Percentiles rank a stretch among this genome's conserved stretches.
These are phyloP conservation scores for Chiua virens DNA, from an alignment of 768 basidiomycete species.

Conservation along the genomic window DNA sequence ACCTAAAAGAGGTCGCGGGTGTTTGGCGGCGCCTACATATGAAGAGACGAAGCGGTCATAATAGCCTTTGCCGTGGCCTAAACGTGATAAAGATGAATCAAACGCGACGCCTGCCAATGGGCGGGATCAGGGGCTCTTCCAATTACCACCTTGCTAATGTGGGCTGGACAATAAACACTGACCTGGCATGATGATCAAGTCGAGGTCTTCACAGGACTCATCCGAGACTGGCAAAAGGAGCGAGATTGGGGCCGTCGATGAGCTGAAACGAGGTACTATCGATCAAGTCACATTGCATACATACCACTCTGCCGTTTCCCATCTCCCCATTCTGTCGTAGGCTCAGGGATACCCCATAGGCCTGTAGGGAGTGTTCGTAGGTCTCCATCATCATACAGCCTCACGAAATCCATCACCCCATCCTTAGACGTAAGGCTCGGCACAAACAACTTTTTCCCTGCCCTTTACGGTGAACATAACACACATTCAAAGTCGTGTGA, in stretches of 20 bases:
- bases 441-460: conserved; percentile 69
- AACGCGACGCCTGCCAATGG: conserved; percentile 64
- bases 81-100: conserved; percentile 62
- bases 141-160: conserved; percentile 4
- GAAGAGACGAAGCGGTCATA: conserved; percentile 72
- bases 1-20: conserved; percentile 61
- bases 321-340: conserved; percentile 44
- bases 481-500: not conserved
- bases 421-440: conserved; percentile 56
- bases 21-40: conserved; percentile 44
- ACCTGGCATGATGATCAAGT: conserved; percentile 73
- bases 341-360: conserved; percentile 77
- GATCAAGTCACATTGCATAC: conserved; percentile 47
- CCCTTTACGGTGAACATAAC: not conserved
- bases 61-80: conserved; percentile 84
- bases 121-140: conserved; percentile 5
- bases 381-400: conserved; percentile 59
- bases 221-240: conserved; percentile 29
- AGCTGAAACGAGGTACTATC: not conserved
- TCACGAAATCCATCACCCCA: conserved; percentile 63
- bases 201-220: conserved; percentile 42
- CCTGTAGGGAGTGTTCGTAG: conserved; percentile 56
- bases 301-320: conserved; percentile 51
- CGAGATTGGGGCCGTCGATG: not conserved
- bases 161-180: conserved; percentile 13